Evolutionary conservation across 129 eudicot species (phyloP), one percentile per base, ranked within the genome.

Genomic region (Arctium lappa): DNA sequence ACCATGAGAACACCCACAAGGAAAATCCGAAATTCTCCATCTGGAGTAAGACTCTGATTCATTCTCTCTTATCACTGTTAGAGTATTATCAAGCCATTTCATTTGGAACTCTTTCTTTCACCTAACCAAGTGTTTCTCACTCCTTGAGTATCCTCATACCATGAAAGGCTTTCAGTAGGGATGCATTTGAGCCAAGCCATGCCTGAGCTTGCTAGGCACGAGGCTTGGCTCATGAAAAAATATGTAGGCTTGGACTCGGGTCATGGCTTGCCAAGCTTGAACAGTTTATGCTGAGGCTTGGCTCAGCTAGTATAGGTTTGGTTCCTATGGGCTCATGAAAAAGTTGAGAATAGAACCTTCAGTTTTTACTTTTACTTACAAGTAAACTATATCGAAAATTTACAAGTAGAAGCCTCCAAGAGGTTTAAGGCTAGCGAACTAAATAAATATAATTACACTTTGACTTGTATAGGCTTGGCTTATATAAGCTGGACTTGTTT

Each of bases 1-100:
- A 96, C 99, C 69, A 91, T 96, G 99, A 91, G 99, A 87, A 89
- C 91, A 18, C 99, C 99, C 66, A 85, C 97, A 12, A 86, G 98
- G 78, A 90, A 96, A 86, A 82, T 93, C 34, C 91, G 99, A 34
- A 88, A 85, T 73, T 82, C 92, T 42, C 82, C 90, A 37, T 44
- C 91, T 56, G 92, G 89, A 89, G 99, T 91, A 74, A 69, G 77
- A 60, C 75, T 68, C 53, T 34, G 46, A 75, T 71, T 39, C 5
- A 37, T n/a, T 53, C n/a, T 79, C 16, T 79, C 4, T 32, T 15
- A 30, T 79, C 8, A 6, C 27, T 38, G 6, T 29, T 60, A 22
- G 27, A 22, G 27, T 22, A 22, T 22, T 22, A 13, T 34, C 12
- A 50, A 72, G 15, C 56, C 16, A 30, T 50, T 53, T 74, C 44